phyloP scores from a whole-genome alignment of 2,329 filamentous ascomycete genomes.

The Nemania sp. region DNA sequence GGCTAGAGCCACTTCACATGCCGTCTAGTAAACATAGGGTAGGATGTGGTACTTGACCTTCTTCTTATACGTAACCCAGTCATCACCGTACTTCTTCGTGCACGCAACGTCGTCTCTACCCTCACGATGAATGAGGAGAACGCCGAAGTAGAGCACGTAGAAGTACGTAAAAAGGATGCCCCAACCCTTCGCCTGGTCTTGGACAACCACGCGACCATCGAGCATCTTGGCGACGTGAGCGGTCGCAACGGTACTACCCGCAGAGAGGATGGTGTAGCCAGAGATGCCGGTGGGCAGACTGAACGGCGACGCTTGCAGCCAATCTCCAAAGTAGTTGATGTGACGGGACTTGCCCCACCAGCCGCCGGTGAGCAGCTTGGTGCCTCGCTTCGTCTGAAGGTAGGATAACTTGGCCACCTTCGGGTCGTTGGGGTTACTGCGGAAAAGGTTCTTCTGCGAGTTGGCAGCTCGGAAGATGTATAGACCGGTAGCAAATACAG shows the following conservation, averaged over 20 bases:
- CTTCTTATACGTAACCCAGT: constrained; percentile 91
- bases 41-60: constrained; percentile 85
- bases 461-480: constrained; percentile 93
- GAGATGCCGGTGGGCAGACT: constrained; percentile 83
- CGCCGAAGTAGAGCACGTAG: constrained; percentile 91
- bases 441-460: constrained; percentile 94
- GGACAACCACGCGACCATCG: constrained; percentile 75
- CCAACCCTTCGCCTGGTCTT: constrained; percentile 81
- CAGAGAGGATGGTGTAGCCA: constrained; percentile 79
- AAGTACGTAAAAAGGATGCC: constrained; percentile 93
- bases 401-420: constrained; percentile 83
- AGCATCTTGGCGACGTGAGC: constrained; percentile 63
- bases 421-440: constrained; percentile 88
- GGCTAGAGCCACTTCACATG: not conserved
- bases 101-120: constrained; percentile 92
- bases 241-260: constrained; percentile 63
- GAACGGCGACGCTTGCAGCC: constrained; percentile 93
- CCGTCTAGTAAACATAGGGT: constrained; percentile 80
- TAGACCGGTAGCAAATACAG: constrained; percentile 78
- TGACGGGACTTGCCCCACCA: constrained; percentile 69
- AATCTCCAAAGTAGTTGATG: constrained; percentile 97
- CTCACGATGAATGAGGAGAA: constrained; percentile 89
- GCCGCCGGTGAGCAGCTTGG: constrained; percentile 66
- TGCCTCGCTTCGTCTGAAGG: constrained; percentile 85
- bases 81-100: constrained; percentile 87